These are phyloP conservation scores for Mycena filopes DNA, from an alignment of 768 basidiomycete species.

Conservation along the genomic window DNA sequence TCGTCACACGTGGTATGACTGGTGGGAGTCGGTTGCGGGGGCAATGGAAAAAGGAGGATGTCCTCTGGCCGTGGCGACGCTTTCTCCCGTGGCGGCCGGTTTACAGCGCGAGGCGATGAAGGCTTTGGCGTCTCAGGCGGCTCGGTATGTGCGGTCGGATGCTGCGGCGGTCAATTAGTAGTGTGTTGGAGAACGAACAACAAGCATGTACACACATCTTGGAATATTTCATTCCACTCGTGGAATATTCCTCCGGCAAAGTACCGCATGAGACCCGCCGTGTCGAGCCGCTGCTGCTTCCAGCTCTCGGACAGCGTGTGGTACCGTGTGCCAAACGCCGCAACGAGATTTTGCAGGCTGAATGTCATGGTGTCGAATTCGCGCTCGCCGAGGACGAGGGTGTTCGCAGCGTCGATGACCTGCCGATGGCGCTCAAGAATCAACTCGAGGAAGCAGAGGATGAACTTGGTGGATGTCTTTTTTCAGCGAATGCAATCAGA, in stretches of 20 bases:
- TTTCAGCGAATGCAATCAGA: neutral
- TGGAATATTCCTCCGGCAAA: constrained; percentile 37
- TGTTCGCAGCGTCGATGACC: constrained; percentile 34
- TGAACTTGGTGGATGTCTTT: neutral
- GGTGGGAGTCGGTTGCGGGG: constrained; percentile 23
- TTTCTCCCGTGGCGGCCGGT: neutral
- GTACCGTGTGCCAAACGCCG: constrained; percentile 34
- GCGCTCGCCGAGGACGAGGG: constrained; percentile 21
- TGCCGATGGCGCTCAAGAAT: constrained; percentile 35
- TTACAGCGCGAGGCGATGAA: neutral
- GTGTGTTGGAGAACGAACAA: too few relatives aligned
- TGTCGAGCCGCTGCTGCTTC: constrained; percentile 39
- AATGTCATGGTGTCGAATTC: constrained; percentile 36
- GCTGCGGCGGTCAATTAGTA: neutral
- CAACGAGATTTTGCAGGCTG: constrained; percentile 34
- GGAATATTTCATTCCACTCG: constrained; percentile 38
- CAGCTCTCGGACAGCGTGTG: constrained; percentile 33
- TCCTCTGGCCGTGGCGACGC: constrained; percentile 8
- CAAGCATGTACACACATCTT: constrained; percentile 15
- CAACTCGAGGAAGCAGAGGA: constrained; percentile 34
- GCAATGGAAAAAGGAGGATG: constrained; percentile 27
- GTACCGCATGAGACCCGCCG: constrained; percentile 29
- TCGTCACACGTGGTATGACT: neutral
- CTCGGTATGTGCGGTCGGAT: constrained; percentile 13
- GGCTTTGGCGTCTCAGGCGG: neutral